Conservation (phyloP, 495 filamentous ascomycete species). For the Alectoria sarmentosa region DNA sequence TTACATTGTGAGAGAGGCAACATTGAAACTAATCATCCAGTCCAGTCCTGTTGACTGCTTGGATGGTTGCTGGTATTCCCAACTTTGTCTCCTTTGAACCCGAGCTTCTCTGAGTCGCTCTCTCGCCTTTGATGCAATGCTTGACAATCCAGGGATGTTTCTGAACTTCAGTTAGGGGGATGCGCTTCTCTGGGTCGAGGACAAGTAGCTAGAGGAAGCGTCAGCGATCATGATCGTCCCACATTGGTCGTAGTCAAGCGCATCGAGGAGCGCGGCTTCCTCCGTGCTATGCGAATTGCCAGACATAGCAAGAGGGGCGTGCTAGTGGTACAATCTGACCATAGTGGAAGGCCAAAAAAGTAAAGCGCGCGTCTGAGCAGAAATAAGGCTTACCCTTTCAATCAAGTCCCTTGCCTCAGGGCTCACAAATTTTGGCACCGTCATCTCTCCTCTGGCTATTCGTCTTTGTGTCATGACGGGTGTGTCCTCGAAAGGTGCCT, state of each 20-base stretch:
- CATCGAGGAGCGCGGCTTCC: too few relatives aligned
- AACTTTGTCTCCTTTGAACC: constrained; percentile 34
- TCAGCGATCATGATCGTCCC: background rate
- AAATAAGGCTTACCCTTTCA: constrained; percentile 57
- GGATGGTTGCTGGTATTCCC: constrained; percentile 31
- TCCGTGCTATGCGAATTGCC: background rate
- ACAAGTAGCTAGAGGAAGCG: constrained; percentile 62
- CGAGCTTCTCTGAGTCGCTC: constrained; percentile 45
- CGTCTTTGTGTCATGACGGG: constrained; percentile 90
- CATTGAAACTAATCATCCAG: constrained; percentile 6
- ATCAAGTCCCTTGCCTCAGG: constrained; percentile 89
- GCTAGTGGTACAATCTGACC: background rate
- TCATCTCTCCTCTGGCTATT: constrained; percentile 88
- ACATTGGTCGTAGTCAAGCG: background rate
- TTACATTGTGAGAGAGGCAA: constrained; percentile 1
- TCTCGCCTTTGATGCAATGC: constrained; percentile 79
- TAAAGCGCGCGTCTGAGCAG: background rate
- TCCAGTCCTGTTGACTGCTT: constrained; percentile 10
- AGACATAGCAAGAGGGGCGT: background rate
- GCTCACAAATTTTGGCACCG: constrained; percentile 82
- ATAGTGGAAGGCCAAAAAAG: background rate
- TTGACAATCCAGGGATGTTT: constrained; percentile 95
- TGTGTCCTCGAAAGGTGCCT: constrained; percentile 95
- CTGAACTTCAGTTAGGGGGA: constrained; percentile 82
- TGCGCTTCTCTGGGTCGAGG: constrained; percentile 87